Percentiles rank a stretch among this genome's conserved stretches.
Conservation (phyloP, 495 filamentous ascomycete species). For the Aspergillus sparsus region DNA sequence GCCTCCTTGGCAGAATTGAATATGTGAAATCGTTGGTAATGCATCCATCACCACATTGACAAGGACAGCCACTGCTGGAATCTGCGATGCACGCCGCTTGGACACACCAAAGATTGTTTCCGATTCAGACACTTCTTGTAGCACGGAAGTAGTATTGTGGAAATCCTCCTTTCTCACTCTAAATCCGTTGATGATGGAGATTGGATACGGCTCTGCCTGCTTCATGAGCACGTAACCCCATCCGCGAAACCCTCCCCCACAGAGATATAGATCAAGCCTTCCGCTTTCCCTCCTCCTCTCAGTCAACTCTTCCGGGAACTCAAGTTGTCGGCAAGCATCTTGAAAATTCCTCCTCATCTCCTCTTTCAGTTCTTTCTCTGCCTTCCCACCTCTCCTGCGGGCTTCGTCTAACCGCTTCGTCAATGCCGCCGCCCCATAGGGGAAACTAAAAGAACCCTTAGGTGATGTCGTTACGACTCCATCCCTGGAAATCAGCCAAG, state of each 20-base stretch:
- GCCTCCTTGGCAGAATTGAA: slow-evolving; percentile 79
- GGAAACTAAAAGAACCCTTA: slow-evolving; percentile 56
- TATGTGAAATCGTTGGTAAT: slow-evolving; percentile 66
- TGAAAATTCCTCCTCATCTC: slow-evolving; percentile 60
- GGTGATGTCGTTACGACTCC: slow-evolving; percentile 51
- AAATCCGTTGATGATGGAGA: slow-evolving; percentile 80
- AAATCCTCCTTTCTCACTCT: slow-evolving; percentile 61
- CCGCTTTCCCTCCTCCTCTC: slow-evolving; percentile 36
- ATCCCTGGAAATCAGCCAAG: slow-evolving; percentile 64
- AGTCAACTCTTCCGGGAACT: slow-evolving; percentile 53
- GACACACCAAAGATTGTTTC: slow-evolving; percentile 73
- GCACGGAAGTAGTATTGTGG: slow-evolving; percentile 55
- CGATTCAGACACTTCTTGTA: slow-evolving; percentile 42
- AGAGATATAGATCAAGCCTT: slow-evolving; percentile 72
- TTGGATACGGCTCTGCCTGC: slow-evolving; percentile 72
- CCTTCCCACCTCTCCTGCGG: slow-evolving; percentile 21
- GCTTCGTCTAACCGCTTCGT: slow-evolving; percentile 55
- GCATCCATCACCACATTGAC: slow-evolving; percentile 68
- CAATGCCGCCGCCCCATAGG: slow-evolving; percentile 82
- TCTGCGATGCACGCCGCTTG: slow-evolving; percentile 72
- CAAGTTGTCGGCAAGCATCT: slow-evolving; percentile 56
- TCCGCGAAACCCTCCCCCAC: slow-evolving; percentile 83
- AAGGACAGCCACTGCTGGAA: slow-evolving; percentile 76
- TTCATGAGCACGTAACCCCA: slow-evolving; percentile 83
- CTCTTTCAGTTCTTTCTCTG: slow-evolving; percentile 42